phyloP scores from a whole-genome alignment of 2,329 filamentous ascomycete genomes.

The Phaeosphaeriaceae sp. region DNA sequence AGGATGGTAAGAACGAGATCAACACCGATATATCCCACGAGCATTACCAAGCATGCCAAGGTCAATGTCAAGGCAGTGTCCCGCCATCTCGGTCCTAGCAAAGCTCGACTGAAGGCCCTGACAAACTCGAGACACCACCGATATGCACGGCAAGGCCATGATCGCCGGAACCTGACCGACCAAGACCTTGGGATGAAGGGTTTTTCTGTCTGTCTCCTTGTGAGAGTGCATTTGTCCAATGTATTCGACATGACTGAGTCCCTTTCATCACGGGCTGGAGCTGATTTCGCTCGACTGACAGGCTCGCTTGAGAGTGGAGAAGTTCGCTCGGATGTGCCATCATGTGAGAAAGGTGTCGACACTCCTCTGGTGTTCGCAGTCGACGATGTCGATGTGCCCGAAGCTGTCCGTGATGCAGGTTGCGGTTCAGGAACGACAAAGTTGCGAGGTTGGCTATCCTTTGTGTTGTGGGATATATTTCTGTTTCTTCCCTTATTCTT shows the following conservation, averaged over 20 bases:
- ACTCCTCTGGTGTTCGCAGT: background rate
- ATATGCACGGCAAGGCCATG: slow-evolving; percentile 33
- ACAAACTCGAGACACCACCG: slow-evolving; percentile 19
- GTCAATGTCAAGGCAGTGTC: slow-evolving; percentile 24
- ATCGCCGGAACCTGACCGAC: slow-evolving; percentile 9
- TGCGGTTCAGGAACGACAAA: background rate
- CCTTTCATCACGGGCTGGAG: slow-evolving; percentile 7
- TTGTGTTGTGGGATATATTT: slow-evolving; percentile 1
- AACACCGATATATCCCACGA: slow-evolving; percentile 25
- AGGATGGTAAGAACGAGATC: slow-evolving; percentile 29
- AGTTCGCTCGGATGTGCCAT: background rate
- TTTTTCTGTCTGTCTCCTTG: background rate
- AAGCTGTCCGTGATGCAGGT: background rate
- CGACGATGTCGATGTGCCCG: background rate
- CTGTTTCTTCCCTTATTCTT: slow-evolving; percentile 20
- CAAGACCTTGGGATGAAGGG: background rate
- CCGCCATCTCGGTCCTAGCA: slow-evolving; percentile 12
- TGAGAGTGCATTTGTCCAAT: background rate
- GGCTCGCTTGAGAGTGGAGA: background rate
- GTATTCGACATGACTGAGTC: slow-evolving; percentile 20
- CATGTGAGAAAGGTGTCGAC: background rate
- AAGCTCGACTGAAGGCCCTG: slow-evolving; percentile 14
- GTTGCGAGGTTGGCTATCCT: slow-evolving; percentile 6
- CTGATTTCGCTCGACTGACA: background rate
- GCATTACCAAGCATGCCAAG: slow-evolving; percentile 16